Percentiles rank a stretch among this genome's conserved stretches.
These are phyloP conservation scores for Peronospora belbahrii DNA, from an alignment of 352 stramenopile species.

Conservation along the genomic window DNA sequence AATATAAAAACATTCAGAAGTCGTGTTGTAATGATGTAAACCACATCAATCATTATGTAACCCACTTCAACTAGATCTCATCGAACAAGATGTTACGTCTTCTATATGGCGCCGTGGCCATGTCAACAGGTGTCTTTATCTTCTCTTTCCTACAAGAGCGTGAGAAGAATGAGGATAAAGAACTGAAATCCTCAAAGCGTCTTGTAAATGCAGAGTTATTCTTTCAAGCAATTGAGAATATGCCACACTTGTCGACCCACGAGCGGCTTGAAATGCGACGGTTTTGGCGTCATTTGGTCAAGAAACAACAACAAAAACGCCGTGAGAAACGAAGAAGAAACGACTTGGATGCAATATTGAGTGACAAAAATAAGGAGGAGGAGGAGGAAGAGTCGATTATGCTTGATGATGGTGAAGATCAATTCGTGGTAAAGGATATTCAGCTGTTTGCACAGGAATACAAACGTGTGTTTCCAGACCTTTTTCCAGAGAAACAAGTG, in stretches of 20 bases:
- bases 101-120: slow-evolving; percentile 70
- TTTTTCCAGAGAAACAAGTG: slow-evolving; percentile 68
- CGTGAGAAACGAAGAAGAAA: neutral
- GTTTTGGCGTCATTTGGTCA: slow-evolving; percentile 74
- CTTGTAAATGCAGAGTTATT: slow-evolving; percentile 52
- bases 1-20: too few relatives aligned
- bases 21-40: too few relatives aligned
- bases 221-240: slow-evolving; percentile 51
- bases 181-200: slow-evolving; percentile 43
- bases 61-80: too few relatives aligned
- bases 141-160: slow-evolving; percentile 79
- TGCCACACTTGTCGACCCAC: slow-evolving; percentile 41
- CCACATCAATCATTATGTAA: too few relatives aligned
- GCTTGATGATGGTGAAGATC: too few relatives aligned
- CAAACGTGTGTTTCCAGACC: slow-evolving; percentile 69
- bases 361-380: neutral
- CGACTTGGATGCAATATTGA: too few relatives aligned
- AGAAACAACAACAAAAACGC: slow-evolving; percentile 12
- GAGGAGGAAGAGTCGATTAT: too few relatives aligned
- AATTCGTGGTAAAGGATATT: slow-evolving; percentile 53
- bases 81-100: slow-evolving; percentile 29
- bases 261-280: slow-evolving; percentile 64
- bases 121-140: slow-evolving; percentile 66
- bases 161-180: slow-evolving; percentile 58
- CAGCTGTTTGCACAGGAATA: slow-evolving; percentile 76